These are phyloP conservation scores for Lactarius akahatsu DNA, from an alignment of 768 basidiomycete genomes.

Conservation along the genomic window DNA sequence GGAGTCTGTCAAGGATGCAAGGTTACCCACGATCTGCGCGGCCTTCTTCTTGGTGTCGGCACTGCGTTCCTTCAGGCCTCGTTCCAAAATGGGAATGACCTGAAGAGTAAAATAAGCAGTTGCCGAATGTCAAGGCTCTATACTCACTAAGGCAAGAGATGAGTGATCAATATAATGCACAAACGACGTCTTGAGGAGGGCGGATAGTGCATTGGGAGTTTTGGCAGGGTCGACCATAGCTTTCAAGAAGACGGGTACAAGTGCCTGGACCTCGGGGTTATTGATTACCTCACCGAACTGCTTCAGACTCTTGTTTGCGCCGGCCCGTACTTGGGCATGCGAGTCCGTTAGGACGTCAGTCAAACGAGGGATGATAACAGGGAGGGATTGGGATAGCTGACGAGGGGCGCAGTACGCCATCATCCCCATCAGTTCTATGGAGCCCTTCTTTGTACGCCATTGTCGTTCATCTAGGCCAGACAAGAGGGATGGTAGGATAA, in stretches of 20 bases:
- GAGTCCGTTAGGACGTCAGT: constrained; percentile 96
- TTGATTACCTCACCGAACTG: constrained; percentile 98
- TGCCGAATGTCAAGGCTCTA: constrained; percentile 5
- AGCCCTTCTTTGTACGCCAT: constrained; percentile 97
- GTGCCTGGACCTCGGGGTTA: constrained; percentile 93
- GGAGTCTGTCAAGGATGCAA: constrained; percentile 83
- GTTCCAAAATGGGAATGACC: constrained; percentile 94
- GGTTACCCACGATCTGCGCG: constrained; percentile 96
- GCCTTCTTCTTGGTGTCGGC: constrained; percentile 95
- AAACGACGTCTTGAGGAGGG: constrained; percentile 91
- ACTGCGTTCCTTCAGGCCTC: constrained; percentile 87
- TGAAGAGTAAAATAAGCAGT: constrained; percentile 34
- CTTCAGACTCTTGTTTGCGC: constrained; percentile 94
- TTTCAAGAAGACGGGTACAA: constrained; percentile 88
- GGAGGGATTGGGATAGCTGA: constrained; percentile 91
- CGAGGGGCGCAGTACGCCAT: constrained; percentile 98
- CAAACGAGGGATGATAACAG: constrained; percentile 94
- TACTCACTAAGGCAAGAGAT: constrained; percentile 81
- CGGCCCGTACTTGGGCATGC: constrained; percentile 89
- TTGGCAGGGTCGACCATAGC: constrained; percentile 94
- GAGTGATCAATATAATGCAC: constrained; percentile 98
- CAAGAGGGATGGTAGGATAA: constrained; percentile 86
- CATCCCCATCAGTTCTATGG: constrained; percentile 93
- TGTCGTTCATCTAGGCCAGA: constrained; percentile 96
- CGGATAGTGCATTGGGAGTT: constrained; percentile 80